Evolutionary conservation across 2,329 filamentous ascomycete species (phyloP).

Genomic region (Periconia sp.): DNA sequence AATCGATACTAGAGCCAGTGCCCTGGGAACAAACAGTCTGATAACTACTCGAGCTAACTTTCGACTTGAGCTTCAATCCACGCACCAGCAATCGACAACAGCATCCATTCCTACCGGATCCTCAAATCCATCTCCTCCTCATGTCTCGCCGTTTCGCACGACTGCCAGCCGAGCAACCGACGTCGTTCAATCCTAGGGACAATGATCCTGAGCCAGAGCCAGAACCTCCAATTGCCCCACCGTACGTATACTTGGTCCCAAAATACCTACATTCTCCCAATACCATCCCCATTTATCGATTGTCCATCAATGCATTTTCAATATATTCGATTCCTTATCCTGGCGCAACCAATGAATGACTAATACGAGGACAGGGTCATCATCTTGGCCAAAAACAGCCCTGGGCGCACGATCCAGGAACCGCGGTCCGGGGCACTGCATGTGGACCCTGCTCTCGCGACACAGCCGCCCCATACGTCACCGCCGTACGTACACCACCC

Average conservation of each 20-base stretch:
- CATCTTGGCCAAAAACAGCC: slow-evolving; percentile 29
- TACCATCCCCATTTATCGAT: slow-evolving; percentile 6
- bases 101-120: background rate
- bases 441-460: slow-evolving; percentile 24
- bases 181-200: slow-evolving; percentile 1
- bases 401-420: slow-evolving; percentile 18
- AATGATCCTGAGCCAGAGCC: slow-evolving; percentile 15
- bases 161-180: background rate
- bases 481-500: slow-evolving; percentile 25
- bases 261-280: slow-evolving; percentile 1
- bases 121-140: background rate
- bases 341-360: background rate
- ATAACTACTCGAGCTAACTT: too few species aligned
- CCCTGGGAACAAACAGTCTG: too few species aligned
- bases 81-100: too few species aligned
- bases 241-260: slow-evolving; percentile 34
- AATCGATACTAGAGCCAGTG: too few species aligned
- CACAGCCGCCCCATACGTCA: slow-evolving; percentile 28
- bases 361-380: slow-evolving; percentile 23
- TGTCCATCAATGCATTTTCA: too few species aligned
- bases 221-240: slow-evolving; percentile 33
- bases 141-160: slow-evolving; percentile 4
- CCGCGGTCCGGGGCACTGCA: slow-evolving; percentile 14
- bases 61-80: too few species aligned
- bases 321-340: too few species aligned